These are phyloP conservation scores for Biscutella laevigata DNA, from an alignment of 441 rosid genomes.

Conservation along the genomic window DNA sequence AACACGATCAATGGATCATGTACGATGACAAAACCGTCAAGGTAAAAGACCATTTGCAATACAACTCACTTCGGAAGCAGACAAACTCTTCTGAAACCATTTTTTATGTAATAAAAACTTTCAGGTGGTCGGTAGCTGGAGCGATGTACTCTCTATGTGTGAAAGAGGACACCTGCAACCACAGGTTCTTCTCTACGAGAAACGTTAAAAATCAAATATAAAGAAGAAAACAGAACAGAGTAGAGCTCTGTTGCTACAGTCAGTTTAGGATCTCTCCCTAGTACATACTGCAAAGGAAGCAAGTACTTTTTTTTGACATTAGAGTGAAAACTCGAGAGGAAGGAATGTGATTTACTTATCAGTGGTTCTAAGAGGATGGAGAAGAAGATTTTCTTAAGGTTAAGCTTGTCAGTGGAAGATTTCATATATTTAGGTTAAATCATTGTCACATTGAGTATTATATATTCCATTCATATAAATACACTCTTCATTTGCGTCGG, in stretches of 20 bases:
- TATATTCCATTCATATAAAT: constrained; percentile 12
- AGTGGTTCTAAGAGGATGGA: constrained; percentile 2
- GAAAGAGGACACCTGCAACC: constrained; percentile 87
- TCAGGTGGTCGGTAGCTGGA: constrained; percentile 84
- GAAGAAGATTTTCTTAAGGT: constrained; percentile 15
- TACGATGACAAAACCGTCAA: constrained; percentile 91
- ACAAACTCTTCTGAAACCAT: no score
- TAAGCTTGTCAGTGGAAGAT: constrained; percentile 4
- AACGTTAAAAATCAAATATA: constrained; percentile 2
- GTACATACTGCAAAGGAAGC: constrained; percentile 21
- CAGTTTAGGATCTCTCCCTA: constrained; percentile 13
- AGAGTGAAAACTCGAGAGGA: background rate
- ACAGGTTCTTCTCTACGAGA: constrained; percentile 83
- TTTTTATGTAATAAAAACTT: constrained; percentile 17
- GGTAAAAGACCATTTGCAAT: constrained; percentile 40
- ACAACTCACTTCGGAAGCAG: background rate
- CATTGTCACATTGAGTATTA: constrained; percentile 8
- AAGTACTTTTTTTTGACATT: constrained; percentile 17
- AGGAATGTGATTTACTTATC: background rate
- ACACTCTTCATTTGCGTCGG: background rate
- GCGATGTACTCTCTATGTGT: constrained; percentile 64
- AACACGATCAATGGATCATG: constrained; percentile 76
- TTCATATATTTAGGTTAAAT: background rate
- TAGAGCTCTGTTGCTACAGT: constrained; percentile 7
- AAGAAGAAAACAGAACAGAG: background rate